Base-by-base conservation (phyloP, 352 stramenopile genomes). In the Phytophthora europaea region DNA sequence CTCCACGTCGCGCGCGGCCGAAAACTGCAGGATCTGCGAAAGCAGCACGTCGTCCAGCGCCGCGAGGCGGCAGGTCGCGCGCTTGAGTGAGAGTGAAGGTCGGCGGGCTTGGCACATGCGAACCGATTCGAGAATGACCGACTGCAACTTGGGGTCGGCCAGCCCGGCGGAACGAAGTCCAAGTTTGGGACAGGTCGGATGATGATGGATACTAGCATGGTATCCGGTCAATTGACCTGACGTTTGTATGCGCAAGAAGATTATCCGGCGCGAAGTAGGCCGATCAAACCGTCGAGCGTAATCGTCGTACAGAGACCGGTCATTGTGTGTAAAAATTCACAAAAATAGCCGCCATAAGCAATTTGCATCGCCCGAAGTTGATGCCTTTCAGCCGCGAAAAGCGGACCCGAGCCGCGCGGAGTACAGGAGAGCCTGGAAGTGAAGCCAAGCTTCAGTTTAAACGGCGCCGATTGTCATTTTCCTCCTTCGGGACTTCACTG, bases 11-110 rank as follows among this genome's bases (percentile, higher is more conserved):
- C 83, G 71, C 18, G 85, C 66, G 20, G 61, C 33, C 40, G 77
- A 57, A 67, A 80, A 89, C 33, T 62, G 31, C 26, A 90, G 52
- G 10, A 93, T 68, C 13, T 70, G 72, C 52, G 68, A 76, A 26
- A 94, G 70, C 36, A 93, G 47, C 22, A 76, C 84, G 61, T 92
- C 85, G 53, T 87, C 72, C 57, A 94, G 73, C 28, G 65, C 63
- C n/a, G 70, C 66, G 52, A 83, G 48, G 15, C 73, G 65, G 38
- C 69, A 64, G 36, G 9, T 3, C 18, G 63, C 31, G 12, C 58
- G 67, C 53, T 79, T 79, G 33, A 48, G 23, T 12, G 28, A 36
- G 28, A 43, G 36, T 43, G 36, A 43, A 43, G 53, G 63, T 65
- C 43, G 59, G 15, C 31, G 63, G 28, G 20, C 47, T 67, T 74